Evolutionary conservation across 768 basidiomycete genomes (phyloP).

Genomic region (Russula lepida): DNA sequence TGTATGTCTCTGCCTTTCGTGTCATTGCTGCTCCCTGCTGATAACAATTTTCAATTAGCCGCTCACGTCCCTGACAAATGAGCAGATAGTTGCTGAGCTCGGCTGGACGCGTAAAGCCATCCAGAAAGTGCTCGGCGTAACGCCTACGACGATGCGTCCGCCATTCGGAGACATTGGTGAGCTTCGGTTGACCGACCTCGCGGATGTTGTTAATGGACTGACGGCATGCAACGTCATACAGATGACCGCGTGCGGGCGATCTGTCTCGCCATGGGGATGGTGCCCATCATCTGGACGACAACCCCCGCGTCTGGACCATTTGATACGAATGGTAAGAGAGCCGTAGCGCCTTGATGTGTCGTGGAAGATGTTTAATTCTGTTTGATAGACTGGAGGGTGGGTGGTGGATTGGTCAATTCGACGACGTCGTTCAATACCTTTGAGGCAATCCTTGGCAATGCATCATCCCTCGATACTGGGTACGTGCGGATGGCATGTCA

Average conservation of each 20-base stretch:
- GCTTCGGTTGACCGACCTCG: background rate
- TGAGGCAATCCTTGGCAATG: conserved; percentile 63
- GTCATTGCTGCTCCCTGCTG: conserved; percentile 25
- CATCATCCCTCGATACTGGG: conserved; percentile 53
- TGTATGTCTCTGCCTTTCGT: conserved; percentile 28
- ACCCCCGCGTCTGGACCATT: conserved; percentile 46
- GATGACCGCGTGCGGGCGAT: conserved; percentile 94
- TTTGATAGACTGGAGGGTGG: conserved; percentile 72
- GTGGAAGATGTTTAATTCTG: background rate
- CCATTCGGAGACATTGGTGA: conserved; percentile 75
- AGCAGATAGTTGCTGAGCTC: conserved; percentile 85
- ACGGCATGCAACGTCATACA: conserved; percentile 21
- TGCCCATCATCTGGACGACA: conserved; percentile 85
- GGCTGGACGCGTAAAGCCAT: conserved; percentile 89
- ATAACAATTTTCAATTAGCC: conserved; percentile 31
- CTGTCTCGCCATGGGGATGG: conserved; percentile 81
- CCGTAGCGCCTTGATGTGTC: background rate
- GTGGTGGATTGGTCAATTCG: conserved; percentile 65
- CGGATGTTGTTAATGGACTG: background rate
- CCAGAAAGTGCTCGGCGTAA: conserved; percentile 63
- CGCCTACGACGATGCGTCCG: conserved; percentile 71
- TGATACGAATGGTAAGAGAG: conserved; percentile 58
- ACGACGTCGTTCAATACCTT: conserved; percentile 59
- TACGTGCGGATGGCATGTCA: conserved; percentile 24
- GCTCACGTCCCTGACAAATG: conserved; percentile 64